These are phyloP conservation scores for Rosa persica DNA, from an alignment of 306 rosid genomes.

Conservation along the genomic window DNA sequence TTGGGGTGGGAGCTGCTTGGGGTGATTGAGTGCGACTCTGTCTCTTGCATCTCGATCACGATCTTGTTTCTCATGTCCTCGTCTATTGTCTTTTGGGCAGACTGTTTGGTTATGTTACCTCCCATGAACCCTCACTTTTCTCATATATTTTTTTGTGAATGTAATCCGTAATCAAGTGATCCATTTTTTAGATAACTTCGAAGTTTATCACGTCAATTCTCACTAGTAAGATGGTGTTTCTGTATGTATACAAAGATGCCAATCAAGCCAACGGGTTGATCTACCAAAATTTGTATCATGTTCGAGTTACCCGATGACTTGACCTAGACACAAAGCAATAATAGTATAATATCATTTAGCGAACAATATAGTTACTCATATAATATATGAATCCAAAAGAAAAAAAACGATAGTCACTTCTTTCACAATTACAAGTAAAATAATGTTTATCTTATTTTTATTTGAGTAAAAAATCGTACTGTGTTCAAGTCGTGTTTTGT, in stretches of 20 bases:
- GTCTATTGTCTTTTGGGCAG: no score
- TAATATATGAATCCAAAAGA: neutral
- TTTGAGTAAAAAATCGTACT: accelerated
- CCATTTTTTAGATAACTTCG: no score
- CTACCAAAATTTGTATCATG: neutral
- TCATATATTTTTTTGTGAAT: neutral
- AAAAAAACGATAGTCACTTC: neutral
- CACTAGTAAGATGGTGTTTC: no score
- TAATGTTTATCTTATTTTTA: neutral
- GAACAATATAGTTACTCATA: neutral
- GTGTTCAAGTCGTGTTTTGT: neutral
- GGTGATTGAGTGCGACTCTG: no score
- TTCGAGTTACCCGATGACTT: neutral
- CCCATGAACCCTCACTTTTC: neutral
- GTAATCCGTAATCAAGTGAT: no score
- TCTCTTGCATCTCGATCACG: no score
- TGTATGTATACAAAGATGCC: neutral
- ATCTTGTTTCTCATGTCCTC: neutral
- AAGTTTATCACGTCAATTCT: no score
- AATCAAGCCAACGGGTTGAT: neutral
- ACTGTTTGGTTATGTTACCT: no score
- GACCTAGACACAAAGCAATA: neutral
- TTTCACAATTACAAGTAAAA: neutral
- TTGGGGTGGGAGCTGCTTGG: neutral
- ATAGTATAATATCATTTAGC: neutral